Percentiles rank a stretch among this genome's conserved stretches.
These are phyloP conservation scores for Cymbopogon flexuosus DNA, from an alignment of 202 grass and related monocot species.

Conservation along the genomic window DNA sequence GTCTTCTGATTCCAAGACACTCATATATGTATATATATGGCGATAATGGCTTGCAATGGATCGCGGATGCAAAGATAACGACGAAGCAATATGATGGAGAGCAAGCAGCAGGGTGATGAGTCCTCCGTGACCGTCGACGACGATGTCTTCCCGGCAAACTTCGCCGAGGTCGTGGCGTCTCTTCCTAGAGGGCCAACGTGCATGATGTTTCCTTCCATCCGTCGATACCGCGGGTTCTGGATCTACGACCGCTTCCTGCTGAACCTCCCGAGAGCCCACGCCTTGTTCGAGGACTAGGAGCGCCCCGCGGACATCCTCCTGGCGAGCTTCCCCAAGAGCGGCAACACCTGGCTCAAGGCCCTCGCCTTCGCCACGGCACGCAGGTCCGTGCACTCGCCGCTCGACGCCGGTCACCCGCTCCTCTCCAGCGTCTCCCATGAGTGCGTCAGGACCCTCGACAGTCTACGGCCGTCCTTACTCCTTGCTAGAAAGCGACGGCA, in stretches of 20 bases:
- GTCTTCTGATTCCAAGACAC: too few species aligned
- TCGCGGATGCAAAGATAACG: too few species aligned
- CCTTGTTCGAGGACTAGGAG: neutral
- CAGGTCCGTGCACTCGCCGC: neutral
- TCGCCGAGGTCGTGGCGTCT: neutral
- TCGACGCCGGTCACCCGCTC: neutral
- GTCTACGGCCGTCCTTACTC: neutral
- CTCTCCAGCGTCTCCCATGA: neutral
- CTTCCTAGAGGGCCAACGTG: neutral
- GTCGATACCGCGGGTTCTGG: slow-evolving; percentile 18
- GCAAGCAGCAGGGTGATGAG: neutral
- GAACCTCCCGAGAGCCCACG: neutral
- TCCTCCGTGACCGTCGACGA: neutral
- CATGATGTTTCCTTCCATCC: neutral
- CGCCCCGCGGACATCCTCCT: slow-evolving; percentile 7
- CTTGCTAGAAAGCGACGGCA: too few species aligned
- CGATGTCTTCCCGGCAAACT: neutral
- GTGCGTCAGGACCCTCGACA: neutral
- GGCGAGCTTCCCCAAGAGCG: neutral
- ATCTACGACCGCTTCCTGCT: neutral
- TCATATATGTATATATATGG: too few species aligned
- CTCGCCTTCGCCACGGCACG: neutral
- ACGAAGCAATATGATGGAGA: neutral
- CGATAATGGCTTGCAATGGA: too few species aligned
- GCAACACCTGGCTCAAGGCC: slow-evolving; percentile 40